A percentile compares a stretch with the other conserved stretches of the same genome.
Conservation (phyloP, 768 basidiomycete genomes). For the Boletus reticuloceps region DNA sequence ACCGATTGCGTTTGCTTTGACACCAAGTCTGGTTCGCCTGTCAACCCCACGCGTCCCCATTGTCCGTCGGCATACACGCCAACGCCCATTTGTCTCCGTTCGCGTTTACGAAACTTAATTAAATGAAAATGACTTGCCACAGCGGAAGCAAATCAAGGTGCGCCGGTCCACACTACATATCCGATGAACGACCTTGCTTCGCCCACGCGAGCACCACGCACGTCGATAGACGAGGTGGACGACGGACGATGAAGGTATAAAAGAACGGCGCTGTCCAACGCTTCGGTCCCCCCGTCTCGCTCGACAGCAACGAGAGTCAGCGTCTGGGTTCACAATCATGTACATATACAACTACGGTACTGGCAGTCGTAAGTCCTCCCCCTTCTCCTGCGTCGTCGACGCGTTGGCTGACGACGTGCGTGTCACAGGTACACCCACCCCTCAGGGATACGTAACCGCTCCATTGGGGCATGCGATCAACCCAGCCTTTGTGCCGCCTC, state of each 20-base stretch:
- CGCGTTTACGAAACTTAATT: no score
- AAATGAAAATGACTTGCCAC: background rate
- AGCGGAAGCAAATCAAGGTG: constrained; percentile 2
- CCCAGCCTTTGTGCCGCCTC: background rate
- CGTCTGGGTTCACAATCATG: background rate
- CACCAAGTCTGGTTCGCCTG: no score
- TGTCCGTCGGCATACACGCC: no score
- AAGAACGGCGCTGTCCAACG: background rate
- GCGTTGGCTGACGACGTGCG: background rate
- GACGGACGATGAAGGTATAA: constrained; percentile 5
- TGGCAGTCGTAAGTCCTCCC: background rate
- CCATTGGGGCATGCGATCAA: background rate
- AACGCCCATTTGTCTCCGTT: no score
- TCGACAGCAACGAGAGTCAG: background rate
- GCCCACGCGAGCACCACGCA: background rate
- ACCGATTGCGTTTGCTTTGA: no score
- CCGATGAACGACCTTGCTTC: background rate
- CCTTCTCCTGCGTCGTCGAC: background rate
- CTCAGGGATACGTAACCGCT: background rate
- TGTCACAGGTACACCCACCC: background rate
- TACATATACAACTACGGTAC: background rate
- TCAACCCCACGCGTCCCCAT: no score
- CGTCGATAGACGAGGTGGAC: background rate
- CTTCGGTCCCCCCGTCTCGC: background rate
- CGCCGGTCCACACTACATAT: background rate